These are phyloP conservation scores for Xylariales sp. DNA, from an alignment of 2,329 filamentous ascomycete genomes.

Conservation along the genomic window DNA sequence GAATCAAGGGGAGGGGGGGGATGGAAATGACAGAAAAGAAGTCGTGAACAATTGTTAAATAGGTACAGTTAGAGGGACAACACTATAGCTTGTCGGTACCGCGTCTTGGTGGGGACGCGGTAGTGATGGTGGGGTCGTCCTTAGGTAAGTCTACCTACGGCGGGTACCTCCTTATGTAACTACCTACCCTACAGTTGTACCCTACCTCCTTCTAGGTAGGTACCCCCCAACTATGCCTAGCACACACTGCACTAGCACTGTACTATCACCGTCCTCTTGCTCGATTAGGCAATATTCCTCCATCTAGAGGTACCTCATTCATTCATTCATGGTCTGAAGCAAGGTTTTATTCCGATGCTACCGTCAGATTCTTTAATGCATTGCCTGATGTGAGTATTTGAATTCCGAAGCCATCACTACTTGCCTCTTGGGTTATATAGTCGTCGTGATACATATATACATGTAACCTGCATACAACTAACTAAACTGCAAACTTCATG, in stretches of 20 bases:
- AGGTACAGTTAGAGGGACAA: background rate
- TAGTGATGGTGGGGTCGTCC: too few species aligned
- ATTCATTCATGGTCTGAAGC: too few species aligned
- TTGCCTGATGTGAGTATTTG: too few species aligned
- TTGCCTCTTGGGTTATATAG: too few species aligned
- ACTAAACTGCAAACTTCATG: too few species aligned
- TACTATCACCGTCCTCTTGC: background rate
- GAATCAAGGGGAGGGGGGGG: background rate
- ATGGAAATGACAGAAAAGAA: background rate
- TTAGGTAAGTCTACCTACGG: background rate
- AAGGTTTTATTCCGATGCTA: too few species aligned
- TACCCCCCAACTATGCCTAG: slow-evolving; percentile 1
- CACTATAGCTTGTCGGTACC: background rate
- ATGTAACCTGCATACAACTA: background rate
- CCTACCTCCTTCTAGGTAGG: background rate
- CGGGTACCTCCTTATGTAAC: background rate
- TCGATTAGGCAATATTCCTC: slow-evolving; percentile 31
- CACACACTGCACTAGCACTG: background rate
- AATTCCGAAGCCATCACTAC: too few species aligned
- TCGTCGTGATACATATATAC: too few species aligned
- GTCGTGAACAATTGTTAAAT: slow-evolving; percentile 15
- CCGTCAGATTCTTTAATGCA: background rate
- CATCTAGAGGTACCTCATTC: background rate
- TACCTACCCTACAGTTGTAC: background rate
- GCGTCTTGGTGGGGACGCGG: slow-evolving; percentile 8